Conservation (phyloP, 2,329 filamentous ascomycete species). For the Bipolaris zeicola region DNA sequence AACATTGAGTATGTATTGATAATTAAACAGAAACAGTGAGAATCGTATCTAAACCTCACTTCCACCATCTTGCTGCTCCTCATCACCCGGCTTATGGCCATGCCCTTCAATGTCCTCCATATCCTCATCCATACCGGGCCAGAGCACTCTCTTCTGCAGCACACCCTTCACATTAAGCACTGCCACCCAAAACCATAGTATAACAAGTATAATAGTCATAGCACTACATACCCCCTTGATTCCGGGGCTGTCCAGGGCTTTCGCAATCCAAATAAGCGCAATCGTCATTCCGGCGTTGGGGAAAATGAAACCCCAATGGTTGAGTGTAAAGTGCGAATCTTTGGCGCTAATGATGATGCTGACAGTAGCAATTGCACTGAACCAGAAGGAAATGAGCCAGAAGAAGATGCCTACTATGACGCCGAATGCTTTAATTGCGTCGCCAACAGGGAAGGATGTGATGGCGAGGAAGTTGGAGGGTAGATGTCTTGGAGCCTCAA, state of each 20-base stretch:
- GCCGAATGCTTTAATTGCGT: constrained; percentile 50
- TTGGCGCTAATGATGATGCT: constrained; percentile 45
- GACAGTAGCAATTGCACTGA: constrained; percentile 53
- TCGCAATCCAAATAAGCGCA: constrained; percentile 61
- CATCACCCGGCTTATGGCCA: constrained; percentile 16
- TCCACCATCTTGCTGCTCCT: constrained; percentile 4
- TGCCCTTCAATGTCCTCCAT: constrained; percentile 43
- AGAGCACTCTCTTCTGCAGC: constrained; percentile 55
- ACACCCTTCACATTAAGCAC: constrained; percentile 59
- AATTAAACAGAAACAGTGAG: background rate
- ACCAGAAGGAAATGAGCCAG: constrained; percentile 57
- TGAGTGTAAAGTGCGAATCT: constrained; percentile 46
- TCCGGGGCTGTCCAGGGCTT: constrained; percentile 57
- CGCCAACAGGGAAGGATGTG: constrained; percentile 40
- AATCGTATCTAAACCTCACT: background rate
- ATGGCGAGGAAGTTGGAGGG: constrained; percentile 43
- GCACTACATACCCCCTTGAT: constrained; percentile 60
- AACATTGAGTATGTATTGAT: background rate
- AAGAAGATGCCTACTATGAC: constrained; percentile 53
- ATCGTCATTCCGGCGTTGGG: constrained; percentile 65
- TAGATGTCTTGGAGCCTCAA: constrained; percentile 46
- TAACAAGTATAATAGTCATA: constrained; percentile 60
- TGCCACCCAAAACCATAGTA: constrained; percentile 61
- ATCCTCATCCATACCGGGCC: constrained; percentile 66
- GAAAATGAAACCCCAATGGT: constrained; percentile 66